Conservation (phyloP, 2,329 filamentous ascomycete species). For the Stagonosporopsis tanaceti region DNA sequence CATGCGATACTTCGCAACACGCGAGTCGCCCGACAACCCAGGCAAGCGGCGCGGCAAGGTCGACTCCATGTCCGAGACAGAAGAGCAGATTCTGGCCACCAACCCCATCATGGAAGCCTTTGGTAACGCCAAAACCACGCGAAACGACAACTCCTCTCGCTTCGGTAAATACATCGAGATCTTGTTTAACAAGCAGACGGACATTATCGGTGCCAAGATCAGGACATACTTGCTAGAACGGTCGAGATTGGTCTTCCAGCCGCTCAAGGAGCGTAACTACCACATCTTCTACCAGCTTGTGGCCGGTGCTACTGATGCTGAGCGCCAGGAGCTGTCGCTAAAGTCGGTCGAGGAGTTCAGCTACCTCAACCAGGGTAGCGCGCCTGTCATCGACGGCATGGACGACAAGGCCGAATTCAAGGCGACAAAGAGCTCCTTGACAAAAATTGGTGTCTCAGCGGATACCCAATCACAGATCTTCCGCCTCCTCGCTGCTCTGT, state of each 20-base stretch:
- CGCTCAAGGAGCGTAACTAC: slow-evolving; percentile 96
- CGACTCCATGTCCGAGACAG: slow-evolving; percentile 93
- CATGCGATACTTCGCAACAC: slow-evolving; percentile 98
- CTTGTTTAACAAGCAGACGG: slow-evolving; percentile 94
- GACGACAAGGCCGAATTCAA: slow-evolving; percentile 95
- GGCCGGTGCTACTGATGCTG: slow-evolving; percentile 84
- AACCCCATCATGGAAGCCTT: slow-evolving; percentile 99
- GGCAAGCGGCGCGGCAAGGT: slow-evolving; percentile 77
- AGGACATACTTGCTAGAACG: slow-evolving; percentile 94
- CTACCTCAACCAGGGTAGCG: slow-evolving; percentile 94
- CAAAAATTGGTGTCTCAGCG: slow-evolving; percentile 82
- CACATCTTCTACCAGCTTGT: slow-evolving; percentile 99
- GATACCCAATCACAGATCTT: slow-evolving; percentile 85
- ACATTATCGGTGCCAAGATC: slow-evolving; percentile 98
- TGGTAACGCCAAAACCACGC: slow-evolving; percentile 98
- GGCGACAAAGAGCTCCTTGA: slow-evolving; percentile 84
- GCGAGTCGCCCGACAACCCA: slow-evolving; percentile 90
- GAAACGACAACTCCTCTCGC: slow-evolving; percentile 98
- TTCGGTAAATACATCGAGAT: slow-evolving; percentile 99
- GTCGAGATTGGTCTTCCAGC: slow-evolving; percentile 95
- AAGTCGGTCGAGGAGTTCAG: slow-evolving; percentile 89
- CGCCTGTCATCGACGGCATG: slow-evolving; percentile 89
- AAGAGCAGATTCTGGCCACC: slow-evolving; percentile 96
- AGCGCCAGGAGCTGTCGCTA: slow-evolving; percentile 81
- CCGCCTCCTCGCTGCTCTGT: slow-evolving; percentile 84